Percentiles rank a stretch among this genome's conserved stretches.
Evolutionary conservation across 106 monocot species (phyloP).

Genomic region (Acanthochlamys bracteata): DNA sequence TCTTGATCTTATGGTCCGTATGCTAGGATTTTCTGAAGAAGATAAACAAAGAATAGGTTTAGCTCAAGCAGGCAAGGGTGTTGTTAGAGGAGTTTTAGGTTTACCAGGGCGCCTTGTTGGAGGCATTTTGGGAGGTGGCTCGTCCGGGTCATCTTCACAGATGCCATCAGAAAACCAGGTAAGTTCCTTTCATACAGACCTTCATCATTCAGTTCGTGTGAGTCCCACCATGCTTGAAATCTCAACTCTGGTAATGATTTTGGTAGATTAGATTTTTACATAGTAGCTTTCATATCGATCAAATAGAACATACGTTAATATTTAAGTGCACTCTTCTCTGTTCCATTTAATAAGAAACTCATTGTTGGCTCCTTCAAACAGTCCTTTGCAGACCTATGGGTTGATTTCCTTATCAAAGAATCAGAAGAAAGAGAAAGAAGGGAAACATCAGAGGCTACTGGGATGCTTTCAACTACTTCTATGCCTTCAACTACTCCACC

Average conservation of each 20-base stretch:
- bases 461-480: conserved; percentile 11
- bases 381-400: conserved; percentile 98
- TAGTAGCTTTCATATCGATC: no score
- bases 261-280: no score
- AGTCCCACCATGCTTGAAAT: no score
- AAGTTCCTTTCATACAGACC: no score
- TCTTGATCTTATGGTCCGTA: conserved; percentile 93
- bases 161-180: conserved; percentile 67
- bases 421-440: conserved; percentile 78
- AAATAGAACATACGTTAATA: no score
- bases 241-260: no score
- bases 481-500: no score
- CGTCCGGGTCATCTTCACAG: conserved; percentile 22
- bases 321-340: no score
- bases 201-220: no score
- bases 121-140: conserved; percentile 67
- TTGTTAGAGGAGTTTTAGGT: conserved; percentile 86
- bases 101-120: conserved; percentile 90
- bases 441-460: conserved; percentile 39
- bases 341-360: no score
- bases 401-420: conserved; percentile 98
- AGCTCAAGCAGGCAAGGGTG: conserved; percentile 82
- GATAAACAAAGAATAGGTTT: conserved; percentile 86
- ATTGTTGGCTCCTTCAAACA: conserved; percentile 15
- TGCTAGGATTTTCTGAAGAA: conserved; percentile 97